These are phyloP conservation scores for Sugiyamaella novakii DNA, from an alignment of 1,139 yeast genomes.

Conservation along the genomic window DNA sequence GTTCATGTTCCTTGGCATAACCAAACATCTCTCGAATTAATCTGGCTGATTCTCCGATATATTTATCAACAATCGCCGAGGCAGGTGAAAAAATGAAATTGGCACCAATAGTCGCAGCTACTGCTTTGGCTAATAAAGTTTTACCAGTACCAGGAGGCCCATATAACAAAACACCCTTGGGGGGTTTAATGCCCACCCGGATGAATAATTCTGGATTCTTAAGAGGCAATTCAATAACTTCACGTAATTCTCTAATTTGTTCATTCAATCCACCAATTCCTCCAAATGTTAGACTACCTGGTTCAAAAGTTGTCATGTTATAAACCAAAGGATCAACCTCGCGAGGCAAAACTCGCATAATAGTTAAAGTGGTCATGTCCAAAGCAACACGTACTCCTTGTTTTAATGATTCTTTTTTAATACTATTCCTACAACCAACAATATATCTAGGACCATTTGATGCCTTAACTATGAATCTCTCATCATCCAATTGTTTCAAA, in stretches of 20 bases:
- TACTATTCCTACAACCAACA: slow-evolving; percentile 94
- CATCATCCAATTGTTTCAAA: slow-evolving; percentile 92
- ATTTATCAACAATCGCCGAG: slow-evolving; percentile 96
- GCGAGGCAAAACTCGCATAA: slow-evolving; percentile 95
- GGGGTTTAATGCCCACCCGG: slow-evolving; percentile 96
- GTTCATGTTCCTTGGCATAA: slow-evolving; percentile 97
- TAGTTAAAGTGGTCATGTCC: slow-evolving; percentile 97
- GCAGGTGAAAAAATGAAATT: slow-evolving; percentile 98
- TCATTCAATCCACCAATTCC: slow-evolving; percentile 97
- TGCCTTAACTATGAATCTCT: slow-evolving; percentile 88
- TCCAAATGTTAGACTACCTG: slow-evolving; percentile 91
- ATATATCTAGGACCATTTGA: slow-evolving; percentile 97
- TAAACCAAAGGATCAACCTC: slow-evolving; percentile 98
- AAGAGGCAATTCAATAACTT: slow-evolving; percentile 94
- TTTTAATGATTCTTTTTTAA: slow-evolving; percentile 77
- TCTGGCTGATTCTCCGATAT: slow-evolving; percentile 97
- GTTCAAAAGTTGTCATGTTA: slow-evolving; percentile 97
- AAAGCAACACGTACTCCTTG: slow-evolving; percentile 96
- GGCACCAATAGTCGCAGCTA: slow-evolving; percentile 98
- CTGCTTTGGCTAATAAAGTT: slow-evolving; percentile 94
- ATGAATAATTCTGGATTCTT: slow-evolving; percentile 95
- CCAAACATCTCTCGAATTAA: slow-evolving; percentile 98
- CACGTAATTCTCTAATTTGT: slow-evolving; percentile 94
- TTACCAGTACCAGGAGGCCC: slow-evolving; percentile 99
- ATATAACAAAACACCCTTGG: slow-evolving; percentile 93